Evolutionary conservation across 192 early-diverging fungal genomes (phyloP).

Genomic region (Tieghemiomyces parasiticus): DNA sequence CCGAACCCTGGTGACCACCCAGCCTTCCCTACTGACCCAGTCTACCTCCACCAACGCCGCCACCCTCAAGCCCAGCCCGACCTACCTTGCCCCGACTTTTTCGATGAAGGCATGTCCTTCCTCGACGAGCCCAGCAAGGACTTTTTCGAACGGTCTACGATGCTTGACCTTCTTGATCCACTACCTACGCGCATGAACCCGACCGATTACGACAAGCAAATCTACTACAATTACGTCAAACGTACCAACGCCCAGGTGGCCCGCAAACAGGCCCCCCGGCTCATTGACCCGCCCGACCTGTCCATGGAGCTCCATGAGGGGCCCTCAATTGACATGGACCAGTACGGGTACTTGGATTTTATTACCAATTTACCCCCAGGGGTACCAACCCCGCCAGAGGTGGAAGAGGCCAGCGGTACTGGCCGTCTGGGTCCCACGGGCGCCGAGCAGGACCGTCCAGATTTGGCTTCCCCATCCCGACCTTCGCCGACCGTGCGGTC

Average conservation of each 20-base stretch:
- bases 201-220: conserved; percentile 10
- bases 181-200: conserved; percentile 6
- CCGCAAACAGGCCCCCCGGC: not conserved
- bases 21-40: not conserved
- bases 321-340: conserved; percentile 8
- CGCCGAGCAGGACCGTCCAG: too few relatives aligned
- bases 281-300: conserved; percentile 7
- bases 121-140: conserved; percentile 4
- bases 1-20: not conserved
- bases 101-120: not conserved
- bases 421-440: too few relatives aligned
- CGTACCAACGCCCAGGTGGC: not conserved
- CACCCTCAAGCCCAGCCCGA: not conserved
- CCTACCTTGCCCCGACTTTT: not conserved
- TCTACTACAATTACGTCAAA: conserved; percentile 11
- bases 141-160: conserved; percentile 7
- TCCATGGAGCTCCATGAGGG: conserved; percentile 4
- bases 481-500: too few relatives aligned
- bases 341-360: conserved; percentile 11
- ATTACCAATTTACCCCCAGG: not conserved
- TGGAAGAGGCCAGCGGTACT: too few relatives aligned
- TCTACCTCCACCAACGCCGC: not conserved
- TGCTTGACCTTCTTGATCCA: conserved; percentile 2
- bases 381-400: too few relatives aligned
- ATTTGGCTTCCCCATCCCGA: too few relatives aligned